These are phyloP conservation scores for Ogataea zsoltii DNA, from an alignment of 805 yeast genomes.

Conservation along the genomic window DNA sequence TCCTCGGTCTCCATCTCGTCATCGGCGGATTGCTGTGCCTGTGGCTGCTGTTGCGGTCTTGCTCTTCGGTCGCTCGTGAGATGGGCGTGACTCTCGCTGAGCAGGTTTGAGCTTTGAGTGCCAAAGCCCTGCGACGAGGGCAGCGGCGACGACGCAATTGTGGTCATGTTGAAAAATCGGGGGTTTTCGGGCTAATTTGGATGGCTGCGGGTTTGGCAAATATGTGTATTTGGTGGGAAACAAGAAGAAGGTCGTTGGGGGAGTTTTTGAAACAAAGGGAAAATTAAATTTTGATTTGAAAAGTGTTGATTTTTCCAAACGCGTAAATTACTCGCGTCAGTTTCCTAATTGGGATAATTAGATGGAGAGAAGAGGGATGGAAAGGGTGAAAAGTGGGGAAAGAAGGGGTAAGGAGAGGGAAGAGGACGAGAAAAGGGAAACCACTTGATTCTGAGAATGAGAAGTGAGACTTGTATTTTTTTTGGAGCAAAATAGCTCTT, in stretches of 20 bases:
- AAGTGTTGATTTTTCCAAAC: not conserved
- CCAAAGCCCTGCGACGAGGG: constrained; percentile 28
- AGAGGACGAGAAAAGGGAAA: too few species aligned
- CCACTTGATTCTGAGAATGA: too few species aligned
- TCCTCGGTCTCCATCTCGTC: constrained; percentile 31
- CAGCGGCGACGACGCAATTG: constrained; percentile 33
- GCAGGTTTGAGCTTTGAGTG: constrained; percentile 26
- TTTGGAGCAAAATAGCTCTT: too few species aligned
- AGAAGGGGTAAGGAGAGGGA: not conserved
- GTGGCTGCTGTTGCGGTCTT: constrained; percentile 9
- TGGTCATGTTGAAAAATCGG: constrained; percentile 18
- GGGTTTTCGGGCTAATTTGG: too few species aligned
- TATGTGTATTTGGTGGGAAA: too few species aligned
- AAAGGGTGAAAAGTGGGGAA: not conserved
- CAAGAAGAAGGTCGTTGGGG: not conserved
- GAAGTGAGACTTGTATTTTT: too few species aligned
- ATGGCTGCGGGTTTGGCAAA: not conserved
- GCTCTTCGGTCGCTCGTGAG: constrained; percentile 16
- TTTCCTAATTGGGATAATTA: constrained; percentile 6
- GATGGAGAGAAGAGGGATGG: not conserved
- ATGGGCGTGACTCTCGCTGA: constrained; percentile 31
- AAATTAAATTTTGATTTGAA: not conserved
- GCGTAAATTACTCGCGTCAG: constrained; percentile 7
- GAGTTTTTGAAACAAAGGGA: constrained; percentile 4
- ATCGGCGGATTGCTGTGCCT: constrained; percentile 13